Evolutionary conservation across 179 eudicot genomes (phyloP), one percentile per base, ranked within the genome.

Genomic region (Silene coronaria): DNA sequence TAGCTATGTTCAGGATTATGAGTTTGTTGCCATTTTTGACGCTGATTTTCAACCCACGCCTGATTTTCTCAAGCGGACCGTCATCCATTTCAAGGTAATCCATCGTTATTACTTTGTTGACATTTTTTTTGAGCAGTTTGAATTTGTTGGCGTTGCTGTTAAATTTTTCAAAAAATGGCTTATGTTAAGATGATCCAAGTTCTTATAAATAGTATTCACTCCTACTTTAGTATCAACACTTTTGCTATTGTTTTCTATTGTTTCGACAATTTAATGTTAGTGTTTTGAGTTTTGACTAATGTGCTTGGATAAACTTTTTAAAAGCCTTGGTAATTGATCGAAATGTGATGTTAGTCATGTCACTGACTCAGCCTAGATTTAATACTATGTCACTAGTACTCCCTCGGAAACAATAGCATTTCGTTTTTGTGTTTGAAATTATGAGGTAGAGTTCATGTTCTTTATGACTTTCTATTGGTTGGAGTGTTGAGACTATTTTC

Each of bases 51-150:
- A 84, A 76, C 93, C 93, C 30, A 78, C 81, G 36, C 90, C 90
- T 38, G 93, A 89, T 82, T 89, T 84, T 63, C 88, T 89, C 19
- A 86, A 81, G 63, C 81, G 73, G 16, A 83, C 46, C 4, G 70
- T 60, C 60, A 2, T 57, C 66, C 95, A 94, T 85, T 95, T 95
- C 79, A 86, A 92, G 99, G 99, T 95, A 82, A 53, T 24, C 12
- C 16, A 34, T 5, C 7, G 2, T 5, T 45, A 8, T 5, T 45
- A 8, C 12, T 42, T 70, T 1, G 13, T 19, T 70, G 34, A 7
- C 53, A 3, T 17, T 42, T 3, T n/a, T 17, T 4, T 12, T 42
- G 14, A 42, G 48, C 48, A 42, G 0, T 42, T 42, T 27, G 16
- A 46, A 27, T 30, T 24, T 3, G 11, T 65, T 5, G 22, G 17